A percentile compares a stretch with the other conserved stretches of the same genome.
Evolutionary conservation across 345 rosid genomes (phyloP).

Genomic region (Nasturtium officinale): DNA sequence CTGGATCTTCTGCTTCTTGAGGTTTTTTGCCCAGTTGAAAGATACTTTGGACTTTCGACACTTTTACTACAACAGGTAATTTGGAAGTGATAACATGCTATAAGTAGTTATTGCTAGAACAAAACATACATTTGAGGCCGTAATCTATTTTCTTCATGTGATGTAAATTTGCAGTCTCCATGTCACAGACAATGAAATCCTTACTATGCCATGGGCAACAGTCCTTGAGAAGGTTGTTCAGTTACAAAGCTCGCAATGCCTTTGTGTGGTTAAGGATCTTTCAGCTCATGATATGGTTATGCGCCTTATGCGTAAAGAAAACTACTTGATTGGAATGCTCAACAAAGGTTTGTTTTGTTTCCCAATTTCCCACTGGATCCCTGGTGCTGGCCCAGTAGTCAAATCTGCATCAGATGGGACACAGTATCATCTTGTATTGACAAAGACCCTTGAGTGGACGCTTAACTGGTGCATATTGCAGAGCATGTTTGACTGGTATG

Average conservation of each 20-base stretch:
- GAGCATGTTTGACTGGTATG: constrained; percentile 98
- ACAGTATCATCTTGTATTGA: constrained; percentile 62
- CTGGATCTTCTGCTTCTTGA: constrained; percentile 89
- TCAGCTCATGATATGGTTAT: constrained; percentile 92
- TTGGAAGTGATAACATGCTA: constrained; percentile 10
- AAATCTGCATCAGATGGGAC: constrained; percentile 57
- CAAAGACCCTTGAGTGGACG: constrained; percentile 98
- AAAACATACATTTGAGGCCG: not conserved
- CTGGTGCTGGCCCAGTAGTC: constrained; percentile 90
- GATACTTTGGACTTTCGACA: constrained; percentile 79
- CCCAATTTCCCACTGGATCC: constrained; percentile 81
- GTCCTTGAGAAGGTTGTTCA: constrained; percentile 88
- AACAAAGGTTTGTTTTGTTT: constrained; percentile 96
- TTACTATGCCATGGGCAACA: constrained; percentile 92
- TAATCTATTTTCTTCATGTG: constrained; percentile 6
- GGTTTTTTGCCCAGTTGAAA: constrained; percentile 87
- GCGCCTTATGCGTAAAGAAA: constrained; percentile 99
- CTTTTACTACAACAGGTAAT: constrained; percentile 81
- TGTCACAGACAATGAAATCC: constrained; percentile 89
- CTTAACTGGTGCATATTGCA: constrained; percentile 98
- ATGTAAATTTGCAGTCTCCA: constrained; percentile 69
- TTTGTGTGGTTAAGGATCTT: constrained; percentile 95
- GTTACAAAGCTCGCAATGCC: constrained; percentile 74
- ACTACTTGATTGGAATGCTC: constrained; percentile 96
- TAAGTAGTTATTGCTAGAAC: constrained; percentile 15